phyloP scores from a whole-genome alignment of 768 basidiomycete genomes.

The Tylopilus sp. region DNA sequence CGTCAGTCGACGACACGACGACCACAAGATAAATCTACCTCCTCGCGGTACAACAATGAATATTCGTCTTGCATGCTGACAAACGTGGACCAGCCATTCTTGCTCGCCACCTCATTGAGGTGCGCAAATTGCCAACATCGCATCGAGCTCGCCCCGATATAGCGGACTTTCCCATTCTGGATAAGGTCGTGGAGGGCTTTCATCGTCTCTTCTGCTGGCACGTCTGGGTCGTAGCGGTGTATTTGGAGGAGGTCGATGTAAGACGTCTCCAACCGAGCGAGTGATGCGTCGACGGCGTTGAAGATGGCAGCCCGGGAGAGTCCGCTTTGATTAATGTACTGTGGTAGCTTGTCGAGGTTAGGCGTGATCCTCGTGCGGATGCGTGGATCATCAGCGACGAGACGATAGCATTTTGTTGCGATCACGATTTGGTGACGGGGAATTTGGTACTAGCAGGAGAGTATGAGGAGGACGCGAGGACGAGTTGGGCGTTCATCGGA shows the following conservation, averaged over 20 bases:
- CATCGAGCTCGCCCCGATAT: slow-evolving; percentile 49
- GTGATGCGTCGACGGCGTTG: slow-evolving; percentile 37
- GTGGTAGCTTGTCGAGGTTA: neutral
- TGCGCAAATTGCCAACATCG: slow-evolving; percentile 43
- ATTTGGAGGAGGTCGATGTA: slow-evolving; percentile 44
- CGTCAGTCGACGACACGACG: neutral
- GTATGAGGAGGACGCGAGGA: neutral
- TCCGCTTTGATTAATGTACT: slow-evolving; percentile 33
- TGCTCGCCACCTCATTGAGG: slow-evolving; percentile 43
- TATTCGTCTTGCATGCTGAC: slow-evolving; percentile 51
- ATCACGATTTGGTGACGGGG: slow-evolving; percentile 33
- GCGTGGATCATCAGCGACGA: slow-evolving; percentile 10
- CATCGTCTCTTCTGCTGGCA: slow-evolving; percentile 46
- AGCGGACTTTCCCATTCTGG: slow-evolving; percentile 45
- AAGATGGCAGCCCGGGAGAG: slow-evolving; percentile 38
- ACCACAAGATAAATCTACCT: slow-evolving; percentile 24
- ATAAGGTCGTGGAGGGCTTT: slow-evolving; percentile 50
- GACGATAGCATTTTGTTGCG: slow-evolving; percentile 25
- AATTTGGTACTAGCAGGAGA: slow-evolving; percentile 25
- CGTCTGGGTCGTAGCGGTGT: slow-evolving; percentile 38
- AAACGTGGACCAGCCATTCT: slow-evolving; percentile 50
- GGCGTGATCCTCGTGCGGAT: neutral
- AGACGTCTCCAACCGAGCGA: slow-evolving; percentile 34
- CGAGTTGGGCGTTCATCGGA: neutral
- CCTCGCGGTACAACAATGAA: slow-evolving; percentile 52